phyloP scores from a whole-genome alignment of 1,284 basidiomycete species.

The Amylostereum areolatum region DNA sequence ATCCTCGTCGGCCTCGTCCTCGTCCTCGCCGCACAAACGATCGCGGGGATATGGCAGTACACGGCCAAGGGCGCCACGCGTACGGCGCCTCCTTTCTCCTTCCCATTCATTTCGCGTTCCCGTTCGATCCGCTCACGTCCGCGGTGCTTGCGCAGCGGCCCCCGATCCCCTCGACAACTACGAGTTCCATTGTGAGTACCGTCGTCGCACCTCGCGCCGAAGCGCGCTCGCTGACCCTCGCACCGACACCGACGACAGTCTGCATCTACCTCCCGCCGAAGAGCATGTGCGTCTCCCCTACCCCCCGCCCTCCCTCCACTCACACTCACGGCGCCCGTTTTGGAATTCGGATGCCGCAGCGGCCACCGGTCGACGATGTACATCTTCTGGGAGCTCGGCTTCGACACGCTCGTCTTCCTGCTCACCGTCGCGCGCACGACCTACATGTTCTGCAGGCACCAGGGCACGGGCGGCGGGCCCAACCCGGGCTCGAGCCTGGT shows the following conservation, averaged over 20 bases:
- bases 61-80: conserved; percentile 8
- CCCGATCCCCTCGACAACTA: conserved; percentile 13
- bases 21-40: conserved; percentile 6
- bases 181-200: conserved; percentile 11
- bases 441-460: conserved; percentile 11
- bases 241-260: conserved; percentile 1
- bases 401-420: conserved; percentile 12
- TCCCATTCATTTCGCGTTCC: background rate
- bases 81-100: conserved; percentile 1
- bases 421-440: conserved; percentile 12
- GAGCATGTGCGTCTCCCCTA: conserved; percentile 5
- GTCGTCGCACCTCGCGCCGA: background rate
- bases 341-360: background rate
- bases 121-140: background rate
- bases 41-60: conserved; percentile 13
- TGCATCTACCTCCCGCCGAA: conserved; percentile 14
- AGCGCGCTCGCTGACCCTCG: background rate
- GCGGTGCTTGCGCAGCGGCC: conserved; percentile 3
- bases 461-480: background rate
- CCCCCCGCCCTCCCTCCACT: background rate
- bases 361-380: conserved; percentile 11
- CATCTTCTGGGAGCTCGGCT: conserved; percentile 13
- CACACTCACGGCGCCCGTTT: no score
- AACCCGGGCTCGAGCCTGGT: conserved; percentile 3
- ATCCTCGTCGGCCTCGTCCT: conserved; percentile 7